phyloP scores from a whole-genome alignment of 208 protist genomes.

The Polymyxa betae region DNA sequence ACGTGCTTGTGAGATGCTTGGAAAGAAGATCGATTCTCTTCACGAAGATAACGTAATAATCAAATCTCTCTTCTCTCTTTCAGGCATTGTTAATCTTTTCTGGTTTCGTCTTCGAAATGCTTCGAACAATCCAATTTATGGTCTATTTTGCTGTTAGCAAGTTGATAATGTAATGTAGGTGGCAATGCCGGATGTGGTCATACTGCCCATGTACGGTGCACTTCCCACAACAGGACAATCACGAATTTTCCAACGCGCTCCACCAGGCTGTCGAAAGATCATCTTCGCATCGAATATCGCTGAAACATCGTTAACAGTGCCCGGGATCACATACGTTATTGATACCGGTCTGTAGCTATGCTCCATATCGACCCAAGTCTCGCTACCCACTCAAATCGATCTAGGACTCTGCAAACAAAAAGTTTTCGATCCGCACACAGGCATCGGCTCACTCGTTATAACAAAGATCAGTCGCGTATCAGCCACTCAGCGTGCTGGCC shows the following conservation, averaged over 20 bases:
- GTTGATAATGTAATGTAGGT: too few relatives aligned
- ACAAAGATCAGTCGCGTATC: conserved; percentile 90
- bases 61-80: conserved; percentile 94
- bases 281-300: conserved; percentile 99
- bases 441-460: conserved; percentile 91
- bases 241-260: conserved; percentile 92
- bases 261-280: conserved; percentile 68
- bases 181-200: conserved; percentile 68
- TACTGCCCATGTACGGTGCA: conserved; percentile 95
- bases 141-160: background rate
- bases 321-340: conserved; percentile 81
- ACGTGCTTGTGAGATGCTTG: conserved; percentile 92
- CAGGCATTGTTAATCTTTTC: conserved; percentile 87
- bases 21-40: conserved; percentile 80
- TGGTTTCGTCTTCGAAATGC: too few relatives aligned
- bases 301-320: conserved; percentile 98
- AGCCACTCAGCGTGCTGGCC: conserved; percentile 88
- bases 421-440: conserved; percentile 87
- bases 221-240: conserved; percentile 92
- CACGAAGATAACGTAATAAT: conserved; percentile 75
- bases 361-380: background rate
- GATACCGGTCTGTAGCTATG: conserved; percentile 80
- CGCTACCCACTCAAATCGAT: background rate
- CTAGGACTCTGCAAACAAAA: conserved; percentile 57
- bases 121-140: conserved; percentile 54